Percentiles rank a stretch among this genome's conserved stretches.
Evolutionary conservation across 192 early-diverging fungal species (phyloP).

Genomic region (Coemansia javaensis): DNA sequence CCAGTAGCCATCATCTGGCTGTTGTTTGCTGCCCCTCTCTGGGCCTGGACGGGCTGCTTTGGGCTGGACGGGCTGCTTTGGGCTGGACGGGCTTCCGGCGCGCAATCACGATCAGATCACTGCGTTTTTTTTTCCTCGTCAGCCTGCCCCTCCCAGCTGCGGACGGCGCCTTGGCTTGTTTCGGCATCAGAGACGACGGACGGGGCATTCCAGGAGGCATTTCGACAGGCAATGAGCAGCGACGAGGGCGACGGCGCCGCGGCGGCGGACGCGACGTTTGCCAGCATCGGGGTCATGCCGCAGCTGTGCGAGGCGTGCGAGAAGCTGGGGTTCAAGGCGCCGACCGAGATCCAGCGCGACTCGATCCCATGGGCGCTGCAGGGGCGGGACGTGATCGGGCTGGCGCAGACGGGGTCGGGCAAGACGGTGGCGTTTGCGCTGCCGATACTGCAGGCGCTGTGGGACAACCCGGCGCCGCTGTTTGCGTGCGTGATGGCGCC

Average conservation of each 20-base stretch:
- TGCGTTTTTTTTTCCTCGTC: no score
- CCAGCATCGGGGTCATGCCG: slow-evolving; percentile 68
- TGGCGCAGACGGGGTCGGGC: slow-evolving; percentile 96
- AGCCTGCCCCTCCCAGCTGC: no score
- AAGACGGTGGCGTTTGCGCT: slow-evolving; percentile 85
- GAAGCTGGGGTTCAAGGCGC: slow-evolving; percentile 80
- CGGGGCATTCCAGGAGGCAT: no score
- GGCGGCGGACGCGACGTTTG: slow-evolving; percentile 18
- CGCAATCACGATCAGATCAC: no score
- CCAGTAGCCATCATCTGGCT: no score
- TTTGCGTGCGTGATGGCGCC: slow-evolving; percentile 97
- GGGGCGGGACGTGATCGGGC: slow-evolving; percentile 91
- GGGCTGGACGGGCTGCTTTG: no score
- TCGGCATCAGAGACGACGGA: no score
- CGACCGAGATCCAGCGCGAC: slow-evolving; percentile 88
- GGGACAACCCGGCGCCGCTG: slow-evolving; percentile 82
- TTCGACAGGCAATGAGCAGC: not conserved
- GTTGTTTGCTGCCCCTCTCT: no score
- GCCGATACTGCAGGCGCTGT: slow-evolving; percentile 79
- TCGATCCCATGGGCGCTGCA: slow-evolving; percentile 88
- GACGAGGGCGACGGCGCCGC: not conserved
- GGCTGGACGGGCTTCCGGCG: no score
- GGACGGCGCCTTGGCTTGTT: no score
- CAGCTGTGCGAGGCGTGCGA: slow-evolving; percentile 85
- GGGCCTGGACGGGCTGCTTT: no score